Evolutionary conservation across 2,329 filamentous ascomycete genomes (phyloP), one percentile per base, ranked within the genome.

Genomic region (Penicillium decumbens): DNA sequence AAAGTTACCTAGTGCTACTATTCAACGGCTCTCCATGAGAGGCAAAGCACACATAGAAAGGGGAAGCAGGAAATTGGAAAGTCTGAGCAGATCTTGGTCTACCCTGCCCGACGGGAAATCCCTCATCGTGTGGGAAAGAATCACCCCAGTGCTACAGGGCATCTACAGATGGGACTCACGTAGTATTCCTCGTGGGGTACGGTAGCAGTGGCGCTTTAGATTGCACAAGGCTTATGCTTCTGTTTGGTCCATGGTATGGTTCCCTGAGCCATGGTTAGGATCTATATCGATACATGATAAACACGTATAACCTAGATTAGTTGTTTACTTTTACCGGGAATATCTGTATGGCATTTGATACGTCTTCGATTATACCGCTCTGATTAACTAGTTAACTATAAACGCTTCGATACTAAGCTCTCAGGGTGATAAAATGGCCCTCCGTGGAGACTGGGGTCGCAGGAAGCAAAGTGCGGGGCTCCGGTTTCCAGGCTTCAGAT

Each of bases 211-310:
- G 35, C 46, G 20, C 25, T 2, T 9, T 18, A 1, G 27, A 41
- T 29, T 24, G 41, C 45, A 50, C 48, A 50, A 49, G 50, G 50
- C 42, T 45, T 49, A 28, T 43, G 37, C 41, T 51, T 47, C 23
- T 41, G 10, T 41, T 23, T 42, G 12, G 15, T 18, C 15, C 15
- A 18, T 18, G 15, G 15, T 18, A 18, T 18, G 15, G 15, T 18
- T 18, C 15, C 15, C 15, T 18, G 15, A 28, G 24, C 48, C 20
- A 23, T 30, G 32, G 30, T 18, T 40, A 20, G 10, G 4, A 35
- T 20, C 15, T 20, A 3, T 20, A 20, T 18, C 18, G 15, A 2
- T 18, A 18, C 13, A 3, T 13, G 0, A 35, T 18, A 18, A 18
- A 18, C 15, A 18, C 15, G 15, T 9, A 12, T 7, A 6, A 33